phyloP scores from a whole-genome alignment of 352 stramenopile species.

The Phytophthora foliorum region DNA sequence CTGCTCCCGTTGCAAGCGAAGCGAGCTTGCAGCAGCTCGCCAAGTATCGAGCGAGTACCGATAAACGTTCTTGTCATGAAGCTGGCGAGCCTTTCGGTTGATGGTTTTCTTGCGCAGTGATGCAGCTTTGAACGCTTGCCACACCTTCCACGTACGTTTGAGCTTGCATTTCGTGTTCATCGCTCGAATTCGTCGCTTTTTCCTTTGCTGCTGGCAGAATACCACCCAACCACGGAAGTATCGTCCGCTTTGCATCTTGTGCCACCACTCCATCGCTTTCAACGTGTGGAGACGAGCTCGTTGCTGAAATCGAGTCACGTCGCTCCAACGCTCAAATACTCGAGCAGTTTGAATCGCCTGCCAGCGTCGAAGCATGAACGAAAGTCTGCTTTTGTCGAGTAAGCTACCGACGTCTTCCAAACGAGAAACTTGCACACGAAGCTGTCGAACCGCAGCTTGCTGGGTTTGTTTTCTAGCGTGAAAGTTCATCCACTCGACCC shows the following conservation, averaged over 20 bases:
- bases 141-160: constrained; percentile 23
- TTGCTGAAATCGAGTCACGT: background rate
- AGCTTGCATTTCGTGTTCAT: constrained; percentile 15
- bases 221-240: constrained; percentile 37
- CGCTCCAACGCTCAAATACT: constrained; percentile 31
- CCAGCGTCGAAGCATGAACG: constrained; percentile 40
- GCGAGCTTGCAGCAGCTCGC: constrained; percentile 10
- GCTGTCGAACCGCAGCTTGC: constrained; percentile 13
- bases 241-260: constrained; percentile 10
- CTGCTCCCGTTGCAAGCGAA: constrained; percentile 19
- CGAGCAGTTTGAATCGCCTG: constrained; percentile 15
- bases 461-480: constrained; percentile 30
- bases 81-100: background rate
- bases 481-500: constrained; percentile 34
- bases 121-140: constrained; percentile 17
- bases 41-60: constrained; percentile 13
- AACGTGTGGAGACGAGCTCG: constrained; percentile 28
- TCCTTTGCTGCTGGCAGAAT: constrained; percentile 18
- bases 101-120: constrained; percentile 3
- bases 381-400: background rate
- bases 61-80: constrained; percentile 1
- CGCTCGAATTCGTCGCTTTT: constrained; percentile 8
- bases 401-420: constrained; percentile 10
- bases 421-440: constrained; percentile 16
- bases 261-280: constrained; percentile 45